Evolutionary conservation across 306 rosid genomes (phyloP).

Genomic region (Pueraria montana): DNA sequence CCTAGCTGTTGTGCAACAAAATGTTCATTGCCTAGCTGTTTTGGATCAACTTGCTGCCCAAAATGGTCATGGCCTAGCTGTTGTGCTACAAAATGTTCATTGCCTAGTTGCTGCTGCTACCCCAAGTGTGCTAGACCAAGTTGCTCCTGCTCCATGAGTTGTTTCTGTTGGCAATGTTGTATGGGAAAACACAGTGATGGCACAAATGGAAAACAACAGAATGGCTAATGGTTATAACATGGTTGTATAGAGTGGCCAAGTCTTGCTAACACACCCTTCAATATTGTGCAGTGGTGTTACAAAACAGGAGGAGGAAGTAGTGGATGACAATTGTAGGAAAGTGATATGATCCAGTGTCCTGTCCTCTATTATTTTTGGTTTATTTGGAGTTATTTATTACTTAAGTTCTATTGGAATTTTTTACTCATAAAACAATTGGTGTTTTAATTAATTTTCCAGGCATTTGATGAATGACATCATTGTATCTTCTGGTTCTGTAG

Average conservation of each 20-base stretch:
- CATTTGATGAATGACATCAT: slow-evolving; percentile 39
- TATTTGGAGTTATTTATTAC: slow-evolving; percentile 29
- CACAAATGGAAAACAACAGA: slow-evolving; percentile 52
- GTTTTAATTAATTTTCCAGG: slow-evolving; percentile 32
- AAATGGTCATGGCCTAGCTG: slow-evolving; percentile 6
- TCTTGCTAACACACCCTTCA: slow-evolving; percentile 60
- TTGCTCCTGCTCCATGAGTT: slow-evolving; percentile 66
- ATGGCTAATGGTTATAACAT: slow-evolving; percentile 55
- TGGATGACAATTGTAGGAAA: slow-evolving; percentile 45
- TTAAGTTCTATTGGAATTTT: slow-evolving; percentile 45
- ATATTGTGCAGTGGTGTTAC: slow-evolving; percentile 58
- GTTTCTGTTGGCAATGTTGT: slow-evolving; percentile 71
- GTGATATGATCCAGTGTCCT: slow-evolving; percentile 47
- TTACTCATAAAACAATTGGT: slow-evolving; percentile 46
- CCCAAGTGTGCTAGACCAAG: slow-evolving; percentile 52
- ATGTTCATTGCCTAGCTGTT: slow-evolving; percentile 55
- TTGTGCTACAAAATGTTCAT: slow-evolving; percentile 41
- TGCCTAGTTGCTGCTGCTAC: slow-evolving; percentile 49
- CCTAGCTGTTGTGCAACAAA: slow-evolving; percentile 3
- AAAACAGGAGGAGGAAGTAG: slow-evolving; percentile 55
- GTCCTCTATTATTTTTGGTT: slow-evolving; percentile 41
- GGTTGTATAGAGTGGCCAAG: slow-evolving; percentile 62
- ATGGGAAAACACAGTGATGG: slow-evolving; percentile 54
- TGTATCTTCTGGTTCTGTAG: slow-evolving; percentile 26
- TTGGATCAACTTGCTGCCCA: too few species aligned